Evolutionary conservation across 106 monocot species (phyloP).

Genomic region (Apostasia shenzhenica): DNA sequence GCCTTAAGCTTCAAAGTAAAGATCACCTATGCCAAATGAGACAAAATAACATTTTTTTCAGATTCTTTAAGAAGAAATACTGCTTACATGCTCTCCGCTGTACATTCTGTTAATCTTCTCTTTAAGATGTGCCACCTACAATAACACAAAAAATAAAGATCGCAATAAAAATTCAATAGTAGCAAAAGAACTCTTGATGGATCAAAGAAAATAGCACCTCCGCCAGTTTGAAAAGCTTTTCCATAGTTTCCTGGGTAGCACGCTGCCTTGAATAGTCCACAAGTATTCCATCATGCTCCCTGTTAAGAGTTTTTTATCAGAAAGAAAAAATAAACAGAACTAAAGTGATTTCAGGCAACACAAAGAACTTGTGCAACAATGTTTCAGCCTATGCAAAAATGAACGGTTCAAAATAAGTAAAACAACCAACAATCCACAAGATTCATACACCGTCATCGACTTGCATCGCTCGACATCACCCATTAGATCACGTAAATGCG

Average conservation of each 20-base stretch:
- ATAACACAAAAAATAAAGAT: slow-evolving; percentile 3
- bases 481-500: slow-evolving; percentile 78
- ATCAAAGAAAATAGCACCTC: slow-evolving; percentile 15
- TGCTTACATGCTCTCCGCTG: slow-evolving; percentile 19
- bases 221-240: slow-evolving; percentile 24
- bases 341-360: neutral
- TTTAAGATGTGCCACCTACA: slow-evolving; percentile 17
- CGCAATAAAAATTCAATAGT: neutral
- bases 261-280: slow-evolving; percentile 21
- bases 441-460: slow-evolving; percentile 83
- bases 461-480: slow-evolving; percentile 71
- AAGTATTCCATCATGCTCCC: slow-evolving; percentile 19
- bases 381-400: neutral
- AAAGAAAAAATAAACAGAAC: slow-evolving; percentile 1
- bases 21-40: too few species aligned
- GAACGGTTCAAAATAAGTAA: neutral
- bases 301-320: slow-evolving; percentile 4
- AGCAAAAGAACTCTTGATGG: neutral
- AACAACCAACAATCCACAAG: neutral
- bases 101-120: slow-evolving; percentile 24
- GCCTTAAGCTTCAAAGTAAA: too few species aligned
- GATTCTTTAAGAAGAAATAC: neutral
- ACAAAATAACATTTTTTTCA: too few species aligned
- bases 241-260: slow-evolving; percentile 8
- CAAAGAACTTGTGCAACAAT: neutral